Conservation (phyloP, 1,139 yeast species). For the Protomyces pachydermus region DNA sequence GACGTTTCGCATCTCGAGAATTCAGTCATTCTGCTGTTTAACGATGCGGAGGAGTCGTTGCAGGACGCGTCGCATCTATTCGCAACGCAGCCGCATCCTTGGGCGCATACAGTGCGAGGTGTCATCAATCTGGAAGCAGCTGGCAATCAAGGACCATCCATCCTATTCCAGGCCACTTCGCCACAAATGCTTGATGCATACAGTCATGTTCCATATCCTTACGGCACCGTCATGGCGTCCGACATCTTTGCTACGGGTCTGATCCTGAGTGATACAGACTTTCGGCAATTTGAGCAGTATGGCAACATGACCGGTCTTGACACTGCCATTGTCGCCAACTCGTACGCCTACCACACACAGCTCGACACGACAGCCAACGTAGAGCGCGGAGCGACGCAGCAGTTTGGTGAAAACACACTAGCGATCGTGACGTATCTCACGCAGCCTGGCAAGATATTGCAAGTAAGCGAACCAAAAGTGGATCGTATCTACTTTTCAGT, state of each 20-base stretch:
- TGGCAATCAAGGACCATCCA: slow-evolving; percentile 26
- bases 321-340: slow-evolving; percentile 27
- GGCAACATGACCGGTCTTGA: slow-evolving; percentile 29
- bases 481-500: slow-evolving; percentile 26
- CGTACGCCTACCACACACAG: slow-evolving; percentile 26
- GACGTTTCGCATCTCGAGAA: slow-evolving; percentile 7
- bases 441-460: slow-evolving; percentile 6
- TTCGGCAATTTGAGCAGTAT: slow-evolving; percentile 27
- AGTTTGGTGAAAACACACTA: slow-evolving; percentile 27
- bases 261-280: slow-evolving; percentile 28
- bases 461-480: slow-evolving; percentile 1
- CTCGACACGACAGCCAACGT: slow-evolving; percentile 17
- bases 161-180: slow-evolving; percentile 28
- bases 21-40: slow-evolving; percentile 25
- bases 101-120: slow-evolving; percentile 24
- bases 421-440: slow-evolving; percentile 25
- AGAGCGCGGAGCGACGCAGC: slow-evolving; percentile 25
- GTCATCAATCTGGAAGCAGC: slow-evolving; percentile 29
- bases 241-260: slow-evolving; percentile 29
- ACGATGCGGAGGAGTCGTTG: slow-evolving; percentile 28
- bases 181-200: slow-evolving; percentile 28
- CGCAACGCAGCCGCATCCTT: slow-evolving; percentile 21
- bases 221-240: slow-evolving; percentile 28
- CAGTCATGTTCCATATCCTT: slow-evolving; percentile 25
- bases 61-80: slow-evolving; percentile 28